Percentiles rank a stretch among this genome's conserved stretches.
Conservation (phyloP, 1,284 basidiomycete species). For the Neolentinus lepideus region DNA sequence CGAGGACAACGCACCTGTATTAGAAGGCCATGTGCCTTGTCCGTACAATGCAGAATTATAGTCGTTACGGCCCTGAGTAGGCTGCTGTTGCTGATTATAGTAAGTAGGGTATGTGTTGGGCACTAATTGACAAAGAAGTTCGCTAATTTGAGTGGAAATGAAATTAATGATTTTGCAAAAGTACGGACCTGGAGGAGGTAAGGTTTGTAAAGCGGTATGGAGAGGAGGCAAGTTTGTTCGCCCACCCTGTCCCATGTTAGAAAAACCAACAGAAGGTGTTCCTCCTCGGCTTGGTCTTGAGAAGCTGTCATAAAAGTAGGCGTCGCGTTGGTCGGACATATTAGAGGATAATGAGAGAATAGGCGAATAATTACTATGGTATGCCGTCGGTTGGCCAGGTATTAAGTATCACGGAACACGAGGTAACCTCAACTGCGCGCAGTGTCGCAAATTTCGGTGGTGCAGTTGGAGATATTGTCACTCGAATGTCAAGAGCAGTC, state of each 20-base stretch:
- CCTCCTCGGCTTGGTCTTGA: constrained; percentile 17
- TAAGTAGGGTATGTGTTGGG: constrained; percentile 14
- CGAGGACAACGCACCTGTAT: constrained; percentile 33
- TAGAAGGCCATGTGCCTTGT: constrained; percentile 37
- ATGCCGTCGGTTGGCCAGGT: neutral
- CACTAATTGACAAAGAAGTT: constrained; percentile 35
- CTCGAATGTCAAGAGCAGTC: neutral
- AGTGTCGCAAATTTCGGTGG: neutral
- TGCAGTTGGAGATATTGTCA: neutral
- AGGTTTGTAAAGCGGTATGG: constrained; percentile 77
- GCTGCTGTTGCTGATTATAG: constrained; percentile 50
- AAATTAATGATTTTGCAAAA: constrained; percentile 22
- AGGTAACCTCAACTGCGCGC: neutral
- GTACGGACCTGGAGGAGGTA: constrained; percentile 83
- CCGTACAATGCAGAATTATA: constrained; percentile 42
- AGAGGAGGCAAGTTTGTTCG: constrained; percentile 80
- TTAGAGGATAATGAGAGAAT: constrained; percentile 22
- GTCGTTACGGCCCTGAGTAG: constrained; percentile 50
- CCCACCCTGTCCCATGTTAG: constrained; percentile 67
- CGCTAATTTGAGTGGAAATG: constrained; percentile 20
- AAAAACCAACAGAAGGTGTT: constrained; percentile 53
- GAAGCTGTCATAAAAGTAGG: constrained; percentile 26
- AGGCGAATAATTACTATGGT: constrained; percentile 2
- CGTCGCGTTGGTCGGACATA: constrained; percentile 26
- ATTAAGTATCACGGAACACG: constrained; percentile 2